Conservation (phyloP, 768 basidiomycete genomes). For the Imleria badia region DNA sequence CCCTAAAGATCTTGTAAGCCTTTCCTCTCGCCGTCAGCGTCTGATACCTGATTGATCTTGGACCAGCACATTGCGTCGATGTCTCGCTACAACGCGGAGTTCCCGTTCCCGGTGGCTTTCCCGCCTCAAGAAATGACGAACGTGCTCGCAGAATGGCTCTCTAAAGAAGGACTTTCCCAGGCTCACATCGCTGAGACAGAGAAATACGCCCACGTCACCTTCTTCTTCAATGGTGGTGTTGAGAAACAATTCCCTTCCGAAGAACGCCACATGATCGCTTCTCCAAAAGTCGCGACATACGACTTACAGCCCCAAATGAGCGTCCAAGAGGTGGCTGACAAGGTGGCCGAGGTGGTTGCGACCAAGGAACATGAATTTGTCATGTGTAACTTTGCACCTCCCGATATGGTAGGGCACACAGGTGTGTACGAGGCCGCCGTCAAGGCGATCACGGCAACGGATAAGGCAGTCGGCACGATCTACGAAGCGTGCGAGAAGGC, state of each 20-base stretch:
- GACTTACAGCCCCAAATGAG: conserved; percentile 91
- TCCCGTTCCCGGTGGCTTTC: conserved; percentile 87
- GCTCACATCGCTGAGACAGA: conserved; percentile 97
- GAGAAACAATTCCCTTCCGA: conserved; percentile 88
- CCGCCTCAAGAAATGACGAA: conserved; percentile 94
- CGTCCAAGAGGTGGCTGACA: conserved; percentile 83
- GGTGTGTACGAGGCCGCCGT: conserved; percentile 91
- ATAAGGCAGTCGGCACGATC: conserved; percentile 84
- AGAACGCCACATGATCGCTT: conserved; percentile 84
- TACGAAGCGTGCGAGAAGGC: conserved; percentile 82
- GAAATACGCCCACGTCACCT: conserved; percentile 96
- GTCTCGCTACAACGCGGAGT: conserved; percentile 91
- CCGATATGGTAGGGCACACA: conserved; percentile 97
- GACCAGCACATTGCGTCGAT: conserved; percentile 83
- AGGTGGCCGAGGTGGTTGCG: conserved; percentile 84
- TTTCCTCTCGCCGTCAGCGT: not conserved
- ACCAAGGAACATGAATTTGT: conserved; percentile 76
- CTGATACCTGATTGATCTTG: not conserved
- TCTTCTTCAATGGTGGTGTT: conserved; percentile 97
- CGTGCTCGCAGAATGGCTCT: conserved; percentile 90
- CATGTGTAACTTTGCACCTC: conserved; percentile 98
- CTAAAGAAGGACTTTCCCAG: conserved; percentile 76
- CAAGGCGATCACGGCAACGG: conserved; percentile 82
- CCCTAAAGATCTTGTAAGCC: conserved; percentile 74
- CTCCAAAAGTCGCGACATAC: conserved; percentile 93